phyloP scores from a whole-genome alignment of 2,329 filamentous ascomycete genomes.

The Verticillium longisporum region DNA sequence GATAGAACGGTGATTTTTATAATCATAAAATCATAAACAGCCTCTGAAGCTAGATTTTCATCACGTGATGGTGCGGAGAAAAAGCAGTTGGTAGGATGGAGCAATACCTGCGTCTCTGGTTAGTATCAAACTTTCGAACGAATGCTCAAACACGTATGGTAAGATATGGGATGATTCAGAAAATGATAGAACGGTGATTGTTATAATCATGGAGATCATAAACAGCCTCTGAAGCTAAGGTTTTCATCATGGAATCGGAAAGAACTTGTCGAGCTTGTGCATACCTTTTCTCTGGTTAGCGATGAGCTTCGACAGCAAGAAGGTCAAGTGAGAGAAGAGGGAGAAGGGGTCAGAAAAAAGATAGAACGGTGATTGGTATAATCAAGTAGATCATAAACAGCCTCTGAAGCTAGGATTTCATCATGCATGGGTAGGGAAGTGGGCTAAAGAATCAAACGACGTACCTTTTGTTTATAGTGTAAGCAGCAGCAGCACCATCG shows the following conservation, averaged over 20 bases:
- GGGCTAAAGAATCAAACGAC: constrained; percentile 6
- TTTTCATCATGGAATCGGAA: constrained; percentile 29
- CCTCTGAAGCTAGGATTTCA: constrained; percentile 34
- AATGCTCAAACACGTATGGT: constrained; percentile 7
- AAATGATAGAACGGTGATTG: constrained; percentile 22
- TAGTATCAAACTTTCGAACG: constrained; percentile 1
- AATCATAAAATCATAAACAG: constrained; percentile 42
- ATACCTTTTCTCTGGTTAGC: constrained; percentile 6
- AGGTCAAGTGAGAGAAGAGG: constrained; percentile 4
- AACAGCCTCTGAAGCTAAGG: constrained; percentile 37
- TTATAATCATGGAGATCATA: constrained; percentile 35
- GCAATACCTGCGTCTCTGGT: constrained; percentile 2
- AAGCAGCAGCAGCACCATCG: constrained; percentile 1
- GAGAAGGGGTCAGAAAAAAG: constrained; percentile 11
- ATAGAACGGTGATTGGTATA: constrained; percentile 27
- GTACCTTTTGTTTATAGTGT: constrained; percentile 14
- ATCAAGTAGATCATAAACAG: constrained; percentile 40
- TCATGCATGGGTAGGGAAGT: constrained; percentile 21
- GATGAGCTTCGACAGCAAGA: background rate
- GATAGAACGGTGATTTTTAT: constrained; percentile 25
- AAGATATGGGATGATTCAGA: constrained; percentile 5
- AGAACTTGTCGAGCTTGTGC: background rate
- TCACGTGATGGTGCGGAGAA: background rate
- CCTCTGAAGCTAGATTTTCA: constrained; percentile 28
- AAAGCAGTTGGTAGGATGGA: background rate